Conservation (phyloP, 306 rosid species). For the Cucumis cinereus region DNA sequence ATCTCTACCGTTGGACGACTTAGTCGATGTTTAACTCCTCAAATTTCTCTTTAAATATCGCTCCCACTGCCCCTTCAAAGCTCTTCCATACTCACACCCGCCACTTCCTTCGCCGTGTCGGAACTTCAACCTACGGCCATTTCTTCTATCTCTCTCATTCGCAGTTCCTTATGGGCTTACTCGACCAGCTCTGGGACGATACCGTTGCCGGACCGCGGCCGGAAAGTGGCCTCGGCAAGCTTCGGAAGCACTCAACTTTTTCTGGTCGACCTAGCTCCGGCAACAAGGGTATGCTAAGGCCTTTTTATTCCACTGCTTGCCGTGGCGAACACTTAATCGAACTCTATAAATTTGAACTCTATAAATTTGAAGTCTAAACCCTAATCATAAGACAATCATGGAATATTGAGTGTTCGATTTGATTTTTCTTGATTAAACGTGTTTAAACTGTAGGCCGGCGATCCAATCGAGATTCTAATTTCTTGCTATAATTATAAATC, state of each 20-base stretch:
- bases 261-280: constrained; percentile 31
- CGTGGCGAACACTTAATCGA: background rate
- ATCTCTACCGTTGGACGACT: constrained; percentile 7
- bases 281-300: constrained; percentile 54
- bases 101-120: background rate
- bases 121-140: background rate
- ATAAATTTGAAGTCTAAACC: background rate
- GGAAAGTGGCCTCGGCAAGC: constrained; percentile 79
- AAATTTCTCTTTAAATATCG: constrained; percentile 29
- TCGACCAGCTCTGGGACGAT: constrained; percentile 96
- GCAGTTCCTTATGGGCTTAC: constrained; percentile 43
- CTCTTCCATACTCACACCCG: background rate
- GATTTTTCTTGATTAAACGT: background rate
- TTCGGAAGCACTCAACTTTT: constrained; percentile 53
- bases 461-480: background rate
- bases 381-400: background rate
- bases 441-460: background rate
- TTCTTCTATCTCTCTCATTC: background rate
- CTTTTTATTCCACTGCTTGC: background rate
- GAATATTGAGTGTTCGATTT: background rate
- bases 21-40: constrained; percentile 47
- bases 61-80: rapidly evolving
- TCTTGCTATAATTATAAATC: background rate
- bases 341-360: background rate
- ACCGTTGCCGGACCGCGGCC: constrained; percentile 91